phyloP scores from a whole-genome alignment of 129 eudicot genomes.

The Flaveria bidentis region DNA sequence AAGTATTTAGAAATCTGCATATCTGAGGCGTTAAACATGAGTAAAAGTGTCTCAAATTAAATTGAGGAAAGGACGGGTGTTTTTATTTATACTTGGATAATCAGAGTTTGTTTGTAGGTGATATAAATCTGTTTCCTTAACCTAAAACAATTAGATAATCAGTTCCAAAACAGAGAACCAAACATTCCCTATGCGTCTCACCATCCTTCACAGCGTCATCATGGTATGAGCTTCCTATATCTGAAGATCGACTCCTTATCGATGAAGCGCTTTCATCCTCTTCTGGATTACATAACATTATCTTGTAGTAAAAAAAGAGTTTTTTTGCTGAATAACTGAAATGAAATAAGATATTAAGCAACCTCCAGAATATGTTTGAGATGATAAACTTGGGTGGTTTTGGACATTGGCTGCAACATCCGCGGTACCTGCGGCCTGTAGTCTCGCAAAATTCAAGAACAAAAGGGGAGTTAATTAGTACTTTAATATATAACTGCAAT shows the following conservation, averaged over 20 bases:
- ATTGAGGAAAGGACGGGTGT: neutral
- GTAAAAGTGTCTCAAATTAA: neutral
- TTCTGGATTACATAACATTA: constrained; percentile 44
- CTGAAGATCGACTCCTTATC: constrained; percentile 53
- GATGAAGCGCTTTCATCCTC: constrained; percentile 55
- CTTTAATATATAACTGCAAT: neutral
- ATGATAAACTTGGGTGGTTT: constrained; percentile 41
- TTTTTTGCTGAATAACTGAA: neutral
- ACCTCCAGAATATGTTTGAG: constrained; percentile 48
- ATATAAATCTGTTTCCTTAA: neutral
- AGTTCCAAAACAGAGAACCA: constrained; percentile 4
- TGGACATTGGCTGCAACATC: constrained; percentile 36
- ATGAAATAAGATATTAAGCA: constrained; percentile 15
- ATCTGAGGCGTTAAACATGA: neutral
- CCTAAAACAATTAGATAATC: neutral
- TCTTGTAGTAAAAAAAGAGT: constrained; percentile 17
- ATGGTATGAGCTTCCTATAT: constrained; percentile 45
- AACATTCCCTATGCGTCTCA: constrained; percentile 31
- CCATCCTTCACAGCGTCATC: constrained; percentile 56
- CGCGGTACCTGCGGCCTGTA: constrained; percentile 46
- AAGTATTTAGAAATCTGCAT: neutral
- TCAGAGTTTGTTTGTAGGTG: neutral
- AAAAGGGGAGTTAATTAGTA: constrained; percentile 17
- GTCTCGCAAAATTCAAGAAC: constrained; percentile 18
- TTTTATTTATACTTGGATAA: neutral